Base-by-base conservation (phyloP, 805 yeast genomes). In the Candida boidinii region DNA sequence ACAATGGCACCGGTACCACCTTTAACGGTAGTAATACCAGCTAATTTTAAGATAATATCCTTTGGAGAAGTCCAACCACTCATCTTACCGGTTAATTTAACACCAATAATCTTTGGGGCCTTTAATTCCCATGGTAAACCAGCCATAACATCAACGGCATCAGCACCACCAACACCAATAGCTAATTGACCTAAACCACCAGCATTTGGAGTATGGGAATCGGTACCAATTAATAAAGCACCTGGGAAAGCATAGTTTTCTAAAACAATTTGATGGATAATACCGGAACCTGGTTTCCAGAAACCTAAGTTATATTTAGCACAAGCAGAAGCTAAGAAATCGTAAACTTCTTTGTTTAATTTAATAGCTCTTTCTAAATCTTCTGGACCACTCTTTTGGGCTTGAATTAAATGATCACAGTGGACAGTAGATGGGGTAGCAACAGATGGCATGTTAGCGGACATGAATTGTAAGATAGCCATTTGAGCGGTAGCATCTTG, bases 401-500 rank as follows among this genome's bases (percentile, higher is more conserved):
- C 98, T 39, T 88, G 97, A 59, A 92, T 90, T 62, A 92, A 76
- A 64, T 92, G 98, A 57, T 92, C 98, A 67, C 98, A 92, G 62
- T 92, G 98, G 42, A 92, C 90, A 6, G 96, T 84, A 14, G 85
- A 90, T 23, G 98, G 98, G 7, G 94, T 95, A 6, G 83, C 82
- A 14, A 95, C 90, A 23, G 74, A 60, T 31, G 81, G 67, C 74
- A 90, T 75, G 23, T 95, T 94, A 44, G 96, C 90, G 34, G 96
- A 86, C 95, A 92, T 92, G 66, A 92, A 92, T 64, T 92, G 98
- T 48, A 92, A 68, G 46, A 92, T 68, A n/a, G 98, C 98, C 85
- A 90, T 92, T 64, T 92, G 98, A 14, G 98, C 98, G 21, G 96
- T 84, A n/a, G 98, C 98, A 69, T 92, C 98, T 68, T 92, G 98